Evolutionary conservation across 2,329 filamentous ascomycete species (phyloP).

Genomic region (Arthrobotrys megalospora): DNA sequence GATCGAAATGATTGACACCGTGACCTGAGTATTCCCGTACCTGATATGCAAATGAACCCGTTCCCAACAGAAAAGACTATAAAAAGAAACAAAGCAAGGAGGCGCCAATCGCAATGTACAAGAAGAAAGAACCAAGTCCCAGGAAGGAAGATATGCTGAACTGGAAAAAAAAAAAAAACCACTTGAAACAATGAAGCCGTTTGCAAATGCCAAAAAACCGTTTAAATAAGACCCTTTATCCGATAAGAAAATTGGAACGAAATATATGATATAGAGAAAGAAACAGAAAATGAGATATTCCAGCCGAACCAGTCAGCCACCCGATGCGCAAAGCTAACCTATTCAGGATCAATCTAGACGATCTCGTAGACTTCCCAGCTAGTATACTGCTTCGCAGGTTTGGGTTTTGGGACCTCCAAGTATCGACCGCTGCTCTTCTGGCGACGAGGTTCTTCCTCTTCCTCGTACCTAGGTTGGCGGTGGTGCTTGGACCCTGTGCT

Average conservation of each 20-base stretch:
- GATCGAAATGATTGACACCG: slow-evolving; percentile 10
- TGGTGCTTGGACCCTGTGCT: slow-evolving; percentile 43
- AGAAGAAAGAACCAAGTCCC: slow-evolving; percentile 32
- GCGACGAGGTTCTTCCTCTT: slow-evolving; percentile 40
- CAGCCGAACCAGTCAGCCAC: slow-evolving; percentile 42
- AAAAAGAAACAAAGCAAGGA: slow-evolving; percentile 15
- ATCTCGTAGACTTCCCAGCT: slow-evolving; percentile 60
- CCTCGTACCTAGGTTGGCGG: slow-evolving; percentile 43
- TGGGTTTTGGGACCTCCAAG: slow-evolving; percentile 50
- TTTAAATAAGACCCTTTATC: slow-evolving; percentile 24
- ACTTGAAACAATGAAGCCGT: slow-evolving; percentile 34
- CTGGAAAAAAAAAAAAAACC: background rate
- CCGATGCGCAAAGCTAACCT: slow-evolving; percentile 27
- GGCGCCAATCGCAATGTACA: slow-evolving; percentile 59
- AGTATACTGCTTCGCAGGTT: slow-evolving; percentile 54
- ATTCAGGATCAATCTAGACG: slow-evolving; percentile 41
- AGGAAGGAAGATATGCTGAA: slow-evolving; percentile 17
- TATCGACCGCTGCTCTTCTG: slow-evolving; percentile 43
- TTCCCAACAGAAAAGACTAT: slow-evolving; percentile 20
- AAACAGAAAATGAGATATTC: slow-evolving; percentile 9
- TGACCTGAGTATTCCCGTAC: slow-evolving; percentile 24
- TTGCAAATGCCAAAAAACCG: slow-evolving; percentile 44
- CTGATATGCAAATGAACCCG: slow-evolving; percentile 38
- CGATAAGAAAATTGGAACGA: slow-evolving; percentile 25
- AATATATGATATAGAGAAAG: slow-evolving; percentile 21